Evolutionary conservation across 805 yeast species (phyloP).

Genomic region (Metschnikowia noctiluminum): DNA sequence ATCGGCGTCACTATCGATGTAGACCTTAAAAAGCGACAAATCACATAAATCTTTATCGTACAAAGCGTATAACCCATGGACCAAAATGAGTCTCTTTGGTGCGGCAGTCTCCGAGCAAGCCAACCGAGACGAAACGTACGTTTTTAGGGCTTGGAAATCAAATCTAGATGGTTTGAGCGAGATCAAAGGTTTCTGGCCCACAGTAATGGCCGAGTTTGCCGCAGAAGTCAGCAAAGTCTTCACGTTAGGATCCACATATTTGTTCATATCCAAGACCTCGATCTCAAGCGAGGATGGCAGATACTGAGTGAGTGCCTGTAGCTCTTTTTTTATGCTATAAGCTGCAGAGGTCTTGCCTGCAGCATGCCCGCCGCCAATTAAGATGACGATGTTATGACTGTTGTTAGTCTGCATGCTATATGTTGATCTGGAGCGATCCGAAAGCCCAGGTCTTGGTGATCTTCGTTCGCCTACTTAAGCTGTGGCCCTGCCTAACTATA

Average conservation of each 20-base stretch:
- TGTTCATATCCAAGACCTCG: constrained; percentile 44
- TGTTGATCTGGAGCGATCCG: background rate
- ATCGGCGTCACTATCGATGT: constrained; percentile 83
- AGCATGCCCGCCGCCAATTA: constrained; percentile 63
- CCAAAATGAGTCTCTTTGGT: constrained; percentile 35
- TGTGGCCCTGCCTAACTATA: background rate
- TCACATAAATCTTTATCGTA: constrained; percentile 56
- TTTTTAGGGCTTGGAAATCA: constrained; percentile 30
- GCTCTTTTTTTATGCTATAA: constrained; percentile 30
- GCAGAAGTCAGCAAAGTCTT: constrained; percentile 17
- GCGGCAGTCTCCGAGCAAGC: constrained; percentile 18
- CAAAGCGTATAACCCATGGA: constrained; percentile 80
- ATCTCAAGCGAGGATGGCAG: constrained; percentile 18
- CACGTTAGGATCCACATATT: constrained; percentile 24
- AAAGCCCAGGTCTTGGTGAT: background rate
- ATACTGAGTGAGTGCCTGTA: constrained; percentile 11
- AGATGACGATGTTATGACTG: constrained; percentile 31
- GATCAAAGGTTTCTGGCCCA: constrained; percentile 20
- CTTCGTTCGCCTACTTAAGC: background rate
- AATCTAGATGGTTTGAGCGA: constrained; percentile 41
- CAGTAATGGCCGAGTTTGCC: constrained; percentile 29
- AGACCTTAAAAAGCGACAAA: constrained; percentile 63
- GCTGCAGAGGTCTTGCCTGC: constrained; percentile 49
- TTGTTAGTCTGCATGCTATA: background rate
- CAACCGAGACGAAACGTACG: constrained; percentile 11